Evolutionary conservation across 2,329 filamentous ascomycete genomes (phyloP).

Genomic region (Trichophyton rubrum): DNA sequence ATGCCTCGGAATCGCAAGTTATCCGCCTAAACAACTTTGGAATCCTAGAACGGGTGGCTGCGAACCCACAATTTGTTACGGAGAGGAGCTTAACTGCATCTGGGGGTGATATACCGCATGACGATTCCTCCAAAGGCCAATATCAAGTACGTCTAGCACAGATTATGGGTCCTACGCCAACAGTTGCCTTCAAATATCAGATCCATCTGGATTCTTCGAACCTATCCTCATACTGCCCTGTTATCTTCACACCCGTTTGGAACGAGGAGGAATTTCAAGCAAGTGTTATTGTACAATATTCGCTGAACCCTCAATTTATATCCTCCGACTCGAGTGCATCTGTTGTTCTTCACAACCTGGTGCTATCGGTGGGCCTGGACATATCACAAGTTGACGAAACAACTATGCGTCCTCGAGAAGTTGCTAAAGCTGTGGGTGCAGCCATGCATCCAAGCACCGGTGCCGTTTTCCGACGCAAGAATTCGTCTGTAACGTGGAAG

Average conservation of each 20-base stretch:
- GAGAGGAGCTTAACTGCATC: constrained; percentile 35
- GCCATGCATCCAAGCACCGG: constrained; percentile 37
- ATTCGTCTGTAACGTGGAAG: constrained; percentile 35
- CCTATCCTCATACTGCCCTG: constrained; percentile 51
- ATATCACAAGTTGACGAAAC: constrained; percentile 26
- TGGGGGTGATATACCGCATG: constrained; percentile 19
- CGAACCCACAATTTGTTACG: constrained; percentile 81
- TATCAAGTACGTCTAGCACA: constrained; percentile 64
- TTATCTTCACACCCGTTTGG: constrained; percentile 65
- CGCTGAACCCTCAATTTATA: constrained; percentile 59
- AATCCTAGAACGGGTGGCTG: constrained; percentile 79
- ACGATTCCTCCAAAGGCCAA: constrained; percentile 55
- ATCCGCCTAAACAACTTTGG: constrained; percentile 81
- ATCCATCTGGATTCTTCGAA: constrained; percentile 56
- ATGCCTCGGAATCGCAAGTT: constrained; percentile 41
- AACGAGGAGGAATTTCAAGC: constrained; percentile 73
- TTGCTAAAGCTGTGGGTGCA: constrained; percentile 30
- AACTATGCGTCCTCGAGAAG: constrained; percentile 37
- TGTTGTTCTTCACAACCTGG: constrained; percentile 60
- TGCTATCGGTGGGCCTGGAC: constrained; percentile 47
- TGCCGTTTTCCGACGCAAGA: constrained; percentile 35
- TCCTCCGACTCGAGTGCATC: constrained; percentile 31
- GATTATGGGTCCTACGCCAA: constrained; percentile 50
- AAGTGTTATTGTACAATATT: constrained; percentile 75
- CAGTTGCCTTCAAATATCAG: constrained; percentile 85